Base-by-base conservation (phyloP, 495 filamentous ascomycete species). In the Podospora conica region DNA sequence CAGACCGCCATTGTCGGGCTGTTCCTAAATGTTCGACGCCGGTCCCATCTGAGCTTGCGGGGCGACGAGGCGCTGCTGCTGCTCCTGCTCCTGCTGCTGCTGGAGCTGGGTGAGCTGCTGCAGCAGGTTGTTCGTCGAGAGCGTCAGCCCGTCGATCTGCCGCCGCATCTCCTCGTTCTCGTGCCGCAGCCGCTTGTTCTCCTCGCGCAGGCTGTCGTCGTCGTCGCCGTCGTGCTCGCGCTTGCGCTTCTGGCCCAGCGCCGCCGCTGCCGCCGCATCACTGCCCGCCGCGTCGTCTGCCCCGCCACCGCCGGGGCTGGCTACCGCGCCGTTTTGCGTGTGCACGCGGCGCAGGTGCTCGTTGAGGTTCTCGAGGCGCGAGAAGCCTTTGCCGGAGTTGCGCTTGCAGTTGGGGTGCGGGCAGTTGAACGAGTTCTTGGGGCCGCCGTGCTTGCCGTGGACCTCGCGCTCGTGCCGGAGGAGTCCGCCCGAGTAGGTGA, bases 401-500 rank as follows among this genome's bases (percentile, higher is more conserved):
- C 92, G 88, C 71, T 92, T 91, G 81, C 93, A 97, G 73, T 88
- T 85, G n/a, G 77, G 69, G 65, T 91, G 85, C 0, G 92, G 91
- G 68, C 93, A 97, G 74, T 89, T 85, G 55, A 91, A 83, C 57
- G 86, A 84, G 61, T 91, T 86, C 78, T 91, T 89, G 21, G 91
- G 90, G 5, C 91, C 92, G 57, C 90, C 89, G 71, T 93, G 87
- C 77, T 91, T 90, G 72, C 87, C 87, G 77, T 97, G 93, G 1
- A 96, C 92, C 77, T 97, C 93, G 58, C 93, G 87, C 74, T 96
- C 88, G 79, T 97, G 93, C 3, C 93, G 85, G 9, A 93, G 76
- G 2, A 97, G 85, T 10, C 93, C 93, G 22, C 93, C 93, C 0
- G 89, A 91, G 75, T 97, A 97, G 15, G 93, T 96, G 78, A 97